Conservation (phyloP, 352 stramenopile genomes). For the Phytophthora ramorum region DNA sequence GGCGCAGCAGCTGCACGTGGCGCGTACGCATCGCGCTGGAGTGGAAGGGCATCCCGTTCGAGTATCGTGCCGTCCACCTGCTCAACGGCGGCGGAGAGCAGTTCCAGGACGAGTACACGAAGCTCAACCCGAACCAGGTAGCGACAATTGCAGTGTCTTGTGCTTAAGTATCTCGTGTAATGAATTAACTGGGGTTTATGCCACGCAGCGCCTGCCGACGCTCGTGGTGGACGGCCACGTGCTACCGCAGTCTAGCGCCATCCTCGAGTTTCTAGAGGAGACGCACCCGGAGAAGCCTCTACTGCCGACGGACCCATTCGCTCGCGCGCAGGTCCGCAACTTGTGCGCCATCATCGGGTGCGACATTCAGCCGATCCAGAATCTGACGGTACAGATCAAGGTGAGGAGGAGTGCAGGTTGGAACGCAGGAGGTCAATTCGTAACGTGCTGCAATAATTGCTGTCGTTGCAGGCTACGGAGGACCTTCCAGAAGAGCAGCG, state of each 20-base stretch:
- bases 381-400: constrained; percentile 77
- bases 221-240: constrained; percentile 84
- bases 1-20: constrained; percentile 91
- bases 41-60: constrained; percentile 86
- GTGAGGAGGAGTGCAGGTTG: constrained; percentile 25
- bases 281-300: constrained; percentile 75
- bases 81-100: constrained; percentile 68
- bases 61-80: constrained; percentile 81
- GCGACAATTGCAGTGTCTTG: not conserved
- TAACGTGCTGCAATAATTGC: not conserved
- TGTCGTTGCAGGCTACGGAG: constrained; percentile 34
- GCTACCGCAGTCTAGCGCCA: constrained; percentile 89
- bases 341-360: constrained; percentile 92
- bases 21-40: constrained; percentile 89
- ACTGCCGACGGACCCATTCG: constrained; percentile 74
- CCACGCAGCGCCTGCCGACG: constrained; percentile 67
- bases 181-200: not conserved
- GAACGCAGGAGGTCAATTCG: not conserved
- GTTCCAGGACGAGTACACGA: constrained; percentile 58
- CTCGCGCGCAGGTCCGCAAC: constrained; percentile 82
- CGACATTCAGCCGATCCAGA: constrained; percentile 93
- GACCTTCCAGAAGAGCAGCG: constrained; percentile 64
- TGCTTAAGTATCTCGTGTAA: not conserved
- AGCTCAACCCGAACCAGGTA: constrained; percentile 73
- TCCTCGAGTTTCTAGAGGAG: constrained; percentile 95